Percentiles rank a stretch among this genome's conserved stretches.
Conservation (phyloP, 139 green algal genomes). For the Picochlorum sp. region DNA sequence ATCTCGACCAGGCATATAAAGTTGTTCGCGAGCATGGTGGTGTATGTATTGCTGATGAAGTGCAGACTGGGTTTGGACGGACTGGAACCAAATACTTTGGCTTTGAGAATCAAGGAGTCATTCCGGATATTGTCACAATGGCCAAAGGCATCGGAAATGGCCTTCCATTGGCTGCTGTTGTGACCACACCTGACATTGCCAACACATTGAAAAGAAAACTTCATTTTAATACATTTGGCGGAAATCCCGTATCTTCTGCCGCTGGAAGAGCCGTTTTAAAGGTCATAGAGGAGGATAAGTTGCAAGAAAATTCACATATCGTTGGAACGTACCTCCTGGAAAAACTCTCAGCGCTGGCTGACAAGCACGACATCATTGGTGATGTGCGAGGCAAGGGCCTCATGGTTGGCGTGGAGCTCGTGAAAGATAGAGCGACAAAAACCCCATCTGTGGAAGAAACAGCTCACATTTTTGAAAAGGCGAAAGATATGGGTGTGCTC, state of each 20-base stretch:
- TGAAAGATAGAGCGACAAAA: constrained; percentile 85
- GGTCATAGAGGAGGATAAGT: constrained; percentile 64
- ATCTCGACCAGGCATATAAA: constrained; percentile 83
- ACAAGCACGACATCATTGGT: constrained; percentile 82
- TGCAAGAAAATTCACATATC: constrained; percentile 55
- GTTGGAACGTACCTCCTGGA: constrained; percentile 60
- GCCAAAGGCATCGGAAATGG: constrained; percentile 97
- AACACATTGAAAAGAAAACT: constrained; percentile 48
- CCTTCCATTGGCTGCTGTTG: constrained; percentile 89
- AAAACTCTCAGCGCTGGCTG: constrained; percentile 43
- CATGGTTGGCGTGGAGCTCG: constrained; percentile 94
- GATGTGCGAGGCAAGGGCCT: constrained; percentile 85
- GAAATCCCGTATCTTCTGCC: constrained; percentile 88
- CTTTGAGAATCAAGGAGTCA: constrained; percentile 82
- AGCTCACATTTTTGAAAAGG: constrained; percentile 69
- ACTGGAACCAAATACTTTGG: constrained; percentile 91
- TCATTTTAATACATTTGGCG: constrained; percentile 98
- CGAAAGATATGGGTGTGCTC: constrained; percentile 88
- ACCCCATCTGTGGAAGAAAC: constrained; percentile 71
- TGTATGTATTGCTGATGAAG: constrained; percentile 94
- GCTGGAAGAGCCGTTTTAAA: constrained; percentile 59
- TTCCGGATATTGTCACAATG: constrained; percentile 91
- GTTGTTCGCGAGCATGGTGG: constrained; percentile 78
- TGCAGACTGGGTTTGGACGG: constrained; percentile 96
- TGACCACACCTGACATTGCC: constrained; percentile 89